Evolutionary conservation across 2,329 filamentous ascomycete species (phyloP), one percentile per base, ranked within the genome.

Genomic region (Stromatinia cepivora): DNA sequence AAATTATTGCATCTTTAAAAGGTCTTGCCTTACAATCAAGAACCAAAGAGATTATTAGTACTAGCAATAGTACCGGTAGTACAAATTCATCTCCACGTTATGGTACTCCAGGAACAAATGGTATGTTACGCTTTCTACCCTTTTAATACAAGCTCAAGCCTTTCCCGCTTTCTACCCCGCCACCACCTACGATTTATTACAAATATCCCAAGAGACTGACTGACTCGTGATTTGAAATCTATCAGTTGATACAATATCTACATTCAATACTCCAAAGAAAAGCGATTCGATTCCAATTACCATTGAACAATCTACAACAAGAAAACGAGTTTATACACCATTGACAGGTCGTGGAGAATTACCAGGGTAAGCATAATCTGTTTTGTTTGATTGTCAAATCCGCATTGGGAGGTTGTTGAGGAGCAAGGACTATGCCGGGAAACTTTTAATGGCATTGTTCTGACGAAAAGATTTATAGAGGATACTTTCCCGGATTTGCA

Each of bases 401-500:
- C 9, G 50, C 25, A 28, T 17, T 56, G 31, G 17, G 53, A 48
- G 9, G 22, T 56, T 13, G 25, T 48, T 8, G 64, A 11, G 13
- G 10, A 17, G 10, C 65, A 52, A 59, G 65, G 56, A n/a, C 42
- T 31, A 67, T 61, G 46, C 34, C 3, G 25, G 53, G 45, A 67
- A 42, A 17, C n/a, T 20, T 17, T 52, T 42, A n/a, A 17, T 20
- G 9, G 31, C 34, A 36, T 62, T 67, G 46, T 62, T 54, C 46
- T 67, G 45, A 67, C 66, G 13, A 62, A 61, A 8, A 63, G 62
- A 66, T 66, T 45, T 67, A 48, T 73, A 88, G 87, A 76, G 86
- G 84, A 39, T 89, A 88, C 74, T 89, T 89, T 73, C 86, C 86
- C 25, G 78, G 85, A 45, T 86, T 88, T 78, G 86, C 88, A 77